Evolutionary conservation across 106 monocot species (phyloP).

Genomic region (Platanthera guangdongensis): DNA sequence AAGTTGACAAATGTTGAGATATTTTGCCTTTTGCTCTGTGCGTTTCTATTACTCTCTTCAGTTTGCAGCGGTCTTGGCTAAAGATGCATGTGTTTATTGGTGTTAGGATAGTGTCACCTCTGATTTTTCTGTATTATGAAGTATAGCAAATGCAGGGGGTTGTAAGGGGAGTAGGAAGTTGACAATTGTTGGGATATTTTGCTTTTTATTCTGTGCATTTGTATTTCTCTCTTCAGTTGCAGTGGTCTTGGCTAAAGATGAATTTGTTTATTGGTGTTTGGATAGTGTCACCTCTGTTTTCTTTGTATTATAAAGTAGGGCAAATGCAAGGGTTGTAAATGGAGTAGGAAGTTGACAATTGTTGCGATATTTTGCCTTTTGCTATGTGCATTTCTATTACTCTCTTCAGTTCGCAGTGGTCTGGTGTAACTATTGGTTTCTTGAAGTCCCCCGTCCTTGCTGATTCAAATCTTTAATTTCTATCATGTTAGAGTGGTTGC

Average conservation of each 20-base stretch:
- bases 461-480: not conserved
- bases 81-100: not conserved
- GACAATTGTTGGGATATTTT: not conserved
- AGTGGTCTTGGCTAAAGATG: not conserved
- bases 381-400: not conserved
- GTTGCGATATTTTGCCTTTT: not conserved
- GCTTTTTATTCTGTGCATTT: not conserved
- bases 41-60: not conserved
- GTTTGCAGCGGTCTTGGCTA: not conserved
- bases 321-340: not conserved
- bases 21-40: slow-evolving; percentile 1
- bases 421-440: not conserved
- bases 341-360: not conserved
- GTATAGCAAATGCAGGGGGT: not conserved
- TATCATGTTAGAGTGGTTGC: slow-evolving; percentile 71
- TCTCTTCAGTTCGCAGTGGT: not conserved
- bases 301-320: not conserved
- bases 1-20: not conserved
- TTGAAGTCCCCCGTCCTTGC: not conserved
- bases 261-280: not conserved
- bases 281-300: not conserved
- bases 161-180: not conserved
- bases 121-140: not conserved
- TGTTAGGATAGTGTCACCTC: not conserved
- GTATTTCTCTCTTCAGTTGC: not conserved